Percentiles rank a stretch among this genome's conserved stretches.
Conservation (phyloP, 768 basidiomycete genomes). For the Cystofilobasidium bisporidii region DNA sequence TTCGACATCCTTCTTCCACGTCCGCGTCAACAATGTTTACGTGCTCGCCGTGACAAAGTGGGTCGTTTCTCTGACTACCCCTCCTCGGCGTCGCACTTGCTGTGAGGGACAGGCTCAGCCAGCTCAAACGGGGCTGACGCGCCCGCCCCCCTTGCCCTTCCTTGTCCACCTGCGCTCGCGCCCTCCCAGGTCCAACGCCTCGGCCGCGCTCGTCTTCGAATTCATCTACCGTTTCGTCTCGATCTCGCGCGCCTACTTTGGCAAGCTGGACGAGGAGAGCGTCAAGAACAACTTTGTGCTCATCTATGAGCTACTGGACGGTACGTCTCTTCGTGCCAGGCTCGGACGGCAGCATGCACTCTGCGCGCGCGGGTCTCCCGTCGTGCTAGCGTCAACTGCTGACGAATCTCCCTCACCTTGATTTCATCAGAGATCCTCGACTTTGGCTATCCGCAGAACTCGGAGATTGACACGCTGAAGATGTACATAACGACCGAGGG, state of each 20-base stretch:
- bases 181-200: slow-evolving; percentile 73
- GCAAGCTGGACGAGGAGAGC: slow-evolving; percentile 93
- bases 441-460: slow-evolving; percentile 97
- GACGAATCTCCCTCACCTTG: background rate
- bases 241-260: slow-evolving; percentile 92
- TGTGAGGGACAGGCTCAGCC: no score
- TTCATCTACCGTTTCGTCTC: slow-evolving; percentile 93
- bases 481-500: slow-evolving; percentile 69
- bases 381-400: no score
- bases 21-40: slow-evolving; percentile 88
- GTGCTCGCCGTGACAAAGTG: slow-evolving; percentile 93
- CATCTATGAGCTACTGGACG: slow-evolving; percentile 90
- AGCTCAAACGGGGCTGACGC: background rate
- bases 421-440: slow-evolving; percentile 81
- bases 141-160: background rate
- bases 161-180: background rate
- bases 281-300: slow-evolving; percentile 99
- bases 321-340: no score
- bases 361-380: background rate
- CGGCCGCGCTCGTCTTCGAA: slow-evolving; percentile 95
- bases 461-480: slow-evolving; percentile 97
- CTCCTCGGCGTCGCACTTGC: background rate
- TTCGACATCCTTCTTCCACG: slow-evolving; percentile 98
- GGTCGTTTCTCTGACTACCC: slow-evolving; percentile 37
- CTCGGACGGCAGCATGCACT: no score